Evolutionary conservation across 805 yeast genomes (phyloP), one percentile per base, ranked within the genome.

Genomic region (Kodamaea nitidulidarum): DNA sequence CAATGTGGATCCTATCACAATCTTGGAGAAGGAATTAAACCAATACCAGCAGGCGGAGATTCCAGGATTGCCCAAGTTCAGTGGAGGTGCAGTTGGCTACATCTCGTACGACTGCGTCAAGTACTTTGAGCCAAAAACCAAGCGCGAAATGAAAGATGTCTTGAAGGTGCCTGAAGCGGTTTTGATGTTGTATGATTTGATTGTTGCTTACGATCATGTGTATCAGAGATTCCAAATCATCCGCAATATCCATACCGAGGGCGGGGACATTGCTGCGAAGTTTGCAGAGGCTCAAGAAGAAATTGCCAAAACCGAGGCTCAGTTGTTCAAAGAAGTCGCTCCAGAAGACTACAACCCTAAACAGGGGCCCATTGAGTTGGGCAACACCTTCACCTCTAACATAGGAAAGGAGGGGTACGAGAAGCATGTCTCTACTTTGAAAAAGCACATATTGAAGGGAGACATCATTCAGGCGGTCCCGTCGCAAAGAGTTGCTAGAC

Each of bases 401-500:
- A 79, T 91, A 47, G 99, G 98, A 34, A 85, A 88, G 65, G 85
- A 80, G 41, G 98, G 98, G 36, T 93, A 93, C 60, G 95, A 93
- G 63, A 52, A 53, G 21, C 95, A 87, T 60, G 99, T 93, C 28
- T 60, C 68, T 9, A 71, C 62, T 10, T 73, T 93, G 55, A 88
- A 88, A 56, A 63, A 76, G 30, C 96, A 91, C 55, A 93, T 93
- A 51, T 64, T 81, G 52, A 78, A 79, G 50, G 99, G 98, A 43
- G 98, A 93, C 56, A 87, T 93, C 42, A 85, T 93, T 65, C 99
- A 93, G 64, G 96, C 95, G 1, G 99, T 93, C 16, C 99, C 99
- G 4, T 90, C 97, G 1, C 98, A 93, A 70, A 76, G 99, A 56
- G 88, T 93, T 18, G 87, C 95, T 4, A 81, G 97, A 62, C 96